A percentile compares a stretch with the other conserved stretches of the same genome.
Conservation (phyloP, 2,329 filamentous ascomycete species). For the Fusarium papillatum region DNA sequence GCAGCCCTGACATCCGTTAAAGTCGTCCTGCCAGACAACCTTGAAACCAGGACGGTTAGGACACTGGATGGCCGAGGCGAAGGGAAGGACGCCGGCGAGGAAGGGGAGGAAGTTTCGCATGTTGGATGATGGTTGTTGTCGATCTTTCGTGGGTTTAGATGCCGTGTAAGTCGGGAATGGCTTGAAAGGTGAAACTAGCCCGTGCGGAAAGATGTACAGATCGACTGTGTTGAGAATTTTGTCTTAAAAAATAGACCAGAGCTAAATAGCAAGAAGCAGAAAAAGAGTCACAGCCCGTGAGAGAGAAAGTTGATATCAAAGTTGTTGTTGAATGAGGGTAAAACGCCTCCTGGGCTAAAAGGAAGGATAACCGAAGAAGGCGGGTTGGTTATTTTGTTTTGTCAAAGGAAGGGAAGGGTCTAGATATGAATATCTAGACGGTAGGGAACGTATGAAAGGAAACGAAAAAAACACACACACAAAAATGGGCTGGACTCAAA, state of each 20-base stretch:
- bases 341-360: slow-evolving; percentile 37
- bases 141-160: background rate
- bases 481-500: slow-evolving; percentile 26
- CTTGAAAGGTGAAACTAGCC: slow-evolving; percentile 17
- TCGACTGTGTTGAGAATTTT: slow-evolving; percentile 10
- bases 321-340: slow-evolving; percentile 25
- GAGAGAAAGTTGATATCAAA: background rate
- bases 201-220: background rate
- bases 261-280: background rate
- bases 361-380: slow-evolving; percentile 28
- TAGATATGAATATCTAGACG: slow-evolving; percentile 29
- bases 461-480: background rate
- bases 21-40: slow-evolving; percentile 61
- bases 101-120: slow-evolving; percentile 45
- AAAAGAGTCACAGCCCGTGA: slow-evolving; percentile 16
- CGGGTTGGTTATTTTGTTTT: background rate
- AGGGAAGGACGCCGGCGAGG: slow-evolving; percentile 36
- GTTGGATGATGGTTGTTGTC: background rate
- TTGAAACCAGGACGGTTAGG: slow-evolving; percentile 57
- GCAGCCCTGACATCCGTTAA: slow-evolving; percentile 55
- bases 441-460: slow-evolving; percentile 26
- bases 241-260: slow-evolving; percentile 1
- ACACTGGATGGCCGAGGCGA: slow-evolving; percentile 50
- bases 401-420: slow-evolving; percentile 23
- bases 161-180: slow-evolving; percentile 18